Evolutionary conservation across 73 alveolate genomes (phyloP).

Genomic region (Uronychia setigera): DNA sequence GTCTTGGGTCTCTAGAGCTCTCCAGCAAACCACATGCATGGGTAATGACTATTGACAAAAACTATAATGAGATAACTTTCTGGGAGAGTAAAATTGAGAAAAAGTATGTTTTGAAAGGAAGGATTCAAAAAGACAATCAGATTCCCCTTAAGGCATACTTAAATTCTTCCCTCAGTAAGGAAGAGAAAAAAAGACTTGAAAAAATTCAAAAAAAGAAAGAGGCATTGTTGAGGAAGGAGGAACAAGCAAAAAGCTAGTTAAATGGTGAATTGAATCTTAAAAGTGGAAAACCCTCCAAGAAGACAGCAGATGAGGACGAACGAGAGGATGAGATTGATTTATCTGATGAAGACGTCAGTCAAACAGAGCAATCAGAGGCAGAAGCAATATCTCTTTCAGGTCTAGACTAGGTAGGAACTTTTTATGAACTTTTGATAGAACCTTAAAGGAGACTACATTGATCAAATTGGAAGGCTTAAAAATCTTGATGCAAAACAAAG

Average conservation of each 20-base stretch:
- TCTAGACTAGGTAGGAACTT: too few relatives aligned
- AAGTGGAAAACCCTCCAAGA: background rate
- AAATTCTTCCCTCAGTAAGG: background rate
- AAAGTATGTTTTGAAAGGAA: background rate
- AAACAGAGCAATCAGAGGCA: background rate
- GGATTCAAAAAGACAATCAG: background rate
- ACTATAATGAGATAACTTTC: conserved; percentile 58
- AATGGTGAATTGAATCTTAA: background rate
- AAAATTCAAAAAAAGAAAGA: background rate
- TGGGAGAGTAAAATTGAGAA: background rate
- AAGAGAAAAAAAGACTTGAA: background rate
- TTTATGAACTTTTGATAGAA: too few relatives aligned
- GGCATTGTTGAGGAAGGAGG: background rate
- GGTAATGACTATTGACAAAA: conserved; percentile 73
- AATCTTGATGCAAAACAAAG: background rate
- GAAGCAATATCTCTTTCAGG: background rate
- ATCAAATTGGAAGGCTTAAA: background rate
- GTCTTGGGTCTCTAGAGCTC: conserved; percentile 66
- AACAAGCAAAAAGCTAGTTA: background rate
- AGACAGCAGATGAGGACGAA: background rate
- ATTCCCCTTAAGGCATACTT: background rate
- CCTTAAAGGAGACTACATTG: background rate
- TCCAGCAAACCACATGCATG: conserved; percentile 63
- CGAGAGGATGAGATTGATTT: background rate
- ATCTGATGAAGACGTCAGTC: background rate